Conservation (phyloP, 1,139 yeast species). For the Blastobotrys aristatus region DNA sequence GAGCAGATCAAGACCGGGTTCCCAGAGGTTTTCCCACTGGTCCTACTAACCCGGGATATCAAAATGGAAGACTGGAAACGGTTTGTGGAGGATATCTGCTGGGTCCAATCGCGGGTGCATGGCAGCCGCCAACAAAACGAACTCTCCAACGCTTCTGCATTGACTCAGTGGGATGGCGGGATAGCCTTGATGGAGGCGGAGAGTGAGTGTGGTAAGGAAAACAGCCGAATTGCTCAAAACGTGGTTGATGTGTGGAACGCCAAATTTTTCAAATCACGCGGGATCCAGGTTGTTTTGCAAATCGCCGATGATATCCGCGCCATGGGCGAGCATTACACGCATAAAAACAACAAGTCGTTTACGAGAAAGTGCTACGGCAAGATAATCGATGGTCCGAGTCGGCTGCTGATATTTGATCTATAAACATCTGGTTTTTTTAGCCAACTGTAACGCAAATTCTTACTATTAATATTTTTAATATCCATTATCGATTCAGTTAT, state of each 20-base stretch:
- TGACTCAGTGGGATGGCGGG: constrained; percentile 3
- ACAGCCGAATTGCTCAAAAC: constrained; percentile 1
- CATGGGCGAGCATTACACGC: background rate
- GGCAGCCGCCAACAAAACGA: background rate
- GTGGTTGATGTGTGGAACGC: constrained; percentile 13
- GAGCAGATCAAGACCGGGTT: constrained; percentile 9
- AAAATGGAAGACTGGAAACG: constrained; percentile 9
- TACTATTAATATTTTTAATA: too few species aligned
- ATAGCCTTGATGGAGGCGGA: background rate
- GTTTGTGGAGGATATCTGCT: constrained; percentile 13
- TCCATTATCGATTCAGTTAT: too few species aligned
- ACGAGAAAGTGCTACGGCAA: background rate
- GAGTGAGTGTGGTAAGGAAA: background rate
- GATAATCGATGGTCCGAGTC: background rate
- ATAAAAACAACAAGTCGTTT: background rate
- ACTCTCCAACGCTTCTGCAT: background rate
- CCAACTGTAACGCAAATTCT: too few species aligned
- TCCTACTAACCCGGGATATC: background rate
- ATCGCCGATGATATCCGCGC: constrained; percentile 10
- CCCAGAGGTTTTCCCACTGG: constrained; percentile 9
- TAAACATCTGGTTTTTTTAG: too few species aligned
- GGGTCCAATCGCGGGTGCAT: constrained; percentile 2
- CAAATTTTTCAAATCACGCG: constrained; percentile 12
- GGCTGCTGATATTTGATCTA: constrained; percentile 1
- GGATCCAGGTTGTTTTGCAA: constrained; percentile 10